Conservation (phyloP, 108 stramenopile species). For the Pseudonitzschia multistriata region DNA sequence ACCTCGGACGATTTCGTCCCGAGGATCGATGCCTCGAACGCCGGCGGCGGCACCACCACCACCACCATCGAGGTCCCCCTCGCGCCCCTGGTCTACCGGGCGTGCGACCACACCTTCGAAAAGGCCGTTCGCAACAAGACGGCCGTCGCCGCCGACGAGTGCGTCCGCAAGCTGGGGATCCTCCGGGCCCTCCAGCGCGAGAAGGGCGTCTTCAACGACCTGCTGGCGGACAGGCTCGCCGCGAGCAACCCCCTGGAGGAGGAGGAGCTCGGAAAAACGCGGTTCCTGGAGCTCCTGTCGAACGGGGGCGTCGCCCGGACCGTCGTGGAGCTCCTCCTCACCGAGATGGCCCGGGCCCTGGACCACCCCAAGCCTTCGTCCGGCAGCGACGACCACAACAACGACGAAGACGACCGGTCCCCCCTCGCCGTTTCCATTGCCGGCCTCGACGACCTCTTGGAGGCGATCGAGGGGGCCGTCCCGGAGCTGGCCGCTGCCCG, state of each 20-base stretch:
- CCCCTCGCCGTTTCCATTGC: conserved; percentile 51
- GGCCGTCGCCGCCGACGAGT: conserved; percentile 35
- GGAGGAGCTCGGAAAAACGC: conserved; percentile 56
- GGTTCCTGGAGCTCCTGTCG: conserved; percentile 64
- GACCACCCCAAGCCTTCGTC: not conserved
- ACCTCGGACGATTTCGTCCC: not conserved
- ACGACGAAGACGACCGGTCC: conserved; percentile 7
- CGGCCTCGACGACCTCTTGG: conserved; percentile 46
- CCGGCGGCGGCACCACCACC: not conserved
- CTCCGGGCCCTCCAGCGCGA: conserved; percentile 54
- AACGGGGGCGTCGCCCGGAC: conserved; percentile 61
- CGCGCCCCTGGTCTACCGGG: conserved; percentile 62
- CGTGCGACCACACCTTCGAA: conserved; percentile 58
- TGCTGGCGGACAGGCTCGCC: conserved; percentile 37
- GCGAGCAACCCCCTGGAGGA: conserved; percentile 42
- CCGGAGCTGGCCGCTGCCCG: conserved; percentile 46
- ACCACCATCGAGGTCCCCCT: conserved; percentile 44
- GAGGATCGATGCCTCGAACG: conserved; percentile 1
- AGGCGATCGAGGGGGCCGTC: conserved; percentile 38
- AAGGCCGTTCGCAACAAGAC: conserved; percentile 36
- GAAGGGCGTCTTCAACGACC: conserved; percentile 40
- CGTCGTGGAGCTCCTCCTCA: conserved; percentile 49
- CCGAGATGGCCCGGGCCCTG: conserved; percentile 28
- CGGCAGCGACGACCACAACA: conserved; percentile 14
- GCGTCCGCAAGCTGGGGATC: conserved; percentile 53